Evolutionary conservation across 2,329 filamentous ascomycete genomes (phyloP).

Genomic region (Fusarium liriodendri): DNA sequence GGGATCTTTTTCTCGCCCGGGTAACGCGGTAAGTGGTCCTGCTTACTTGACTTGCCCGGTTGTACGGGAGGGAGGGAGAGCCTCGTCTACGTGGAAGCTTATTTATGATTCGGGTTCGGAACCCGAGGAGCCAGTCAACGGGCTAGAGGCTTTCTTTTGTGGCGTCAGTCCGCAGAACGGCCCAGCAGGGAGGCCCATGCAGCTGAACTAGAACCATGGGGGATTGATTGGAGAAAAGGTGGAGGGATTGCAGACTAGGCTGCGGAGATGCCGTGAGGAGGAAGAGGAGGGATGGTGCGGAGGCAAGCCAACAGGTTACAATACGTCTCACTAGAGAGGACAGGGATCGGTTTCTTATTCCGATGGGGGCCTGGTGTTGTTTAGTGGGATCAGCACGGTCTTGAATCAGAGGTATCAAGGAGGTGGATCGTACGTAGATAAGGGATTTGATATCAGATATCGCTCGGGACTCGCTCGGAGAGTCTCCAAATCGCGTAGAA

Average conservation of each 20-base stretch:
- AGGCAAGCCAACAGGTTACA: constrained; percentile 1
- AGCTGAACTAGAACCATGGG: constrained; percentile 10
- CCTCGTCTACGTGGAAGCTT: background rate
- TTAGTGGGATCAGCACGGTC: background rate
- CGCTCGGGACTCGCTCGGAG: background rate
- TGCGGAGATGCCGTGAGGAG: constrained; percentile 36
- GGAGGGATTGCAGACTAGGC: background rate
- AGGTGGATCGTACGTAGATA: background rate
- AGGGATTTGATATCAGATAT: background rate
- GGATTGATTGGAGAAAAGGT: constrained; percentile 28
- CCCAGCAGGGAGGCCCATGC: background rate
- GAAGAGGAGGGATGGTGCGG: constrained; percentile 14
- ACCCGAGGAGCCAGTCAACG: constrained; percentile 7
- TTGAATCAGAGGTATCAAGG: background rate
- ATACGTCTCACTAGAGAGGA: background rate
- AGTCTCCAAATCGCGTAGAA: background rate
- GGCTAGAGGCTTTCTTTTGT: background rate
- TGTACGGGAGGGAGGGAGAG: background rate
- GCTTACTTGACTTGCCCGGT: background rate
- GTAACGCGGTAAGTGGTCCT: background rate
- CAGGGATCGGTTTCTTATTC: background rate
- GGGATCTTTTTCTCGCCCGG: background rate
- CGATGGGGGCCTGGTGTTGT: background rate
- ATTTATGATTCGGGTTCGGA: constrained; percentile 2
- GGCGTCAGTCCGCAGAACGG: background rate